Base-by-base conservation (phyloP, 345 rosid genomes). In the Rhodamnia rubescens region DNA sequence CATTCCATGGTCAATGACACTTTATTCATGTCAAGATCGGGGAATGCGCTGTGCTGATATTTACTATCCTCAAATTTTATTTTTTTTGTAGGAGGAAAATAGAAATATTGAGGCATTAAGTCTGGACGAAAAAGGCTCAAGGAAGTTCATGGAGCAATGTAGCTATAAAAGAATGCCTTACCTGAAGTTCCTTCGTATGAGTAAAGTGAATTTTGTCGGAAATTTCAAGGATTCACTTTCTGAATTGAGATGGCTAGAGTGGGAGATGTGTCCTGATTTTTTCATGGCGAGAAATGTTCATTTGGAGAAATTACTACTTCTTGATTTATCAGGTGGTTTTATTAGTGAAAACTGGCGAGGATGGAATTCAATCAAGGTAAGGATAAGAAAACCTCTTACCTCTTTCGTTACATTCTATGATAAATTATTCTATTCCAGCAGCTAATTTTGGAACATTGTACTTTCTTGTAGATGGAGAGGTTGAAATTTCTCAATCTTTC, bases 181-280 rank as follows among this genome's bases (percentile, higher is more conserved):
- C 36, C 29, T 58, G 7, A 58, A 58, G 69, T 58, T 58, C 36
- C 36, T 58, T 58, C 69, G 5, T n/a, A 8, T 1, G 69, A 58
- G 16, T 2, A 18, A 2, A 2, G 4, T 58, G 1, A 0, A 2
- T 5, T 13, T 58, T n/a, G 18, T 0, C n/a, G 32, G 8, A n/a
- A 8, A 13, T 58, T 5, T 58, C 0, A 3, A n/a, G 11, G 69
- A 32, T n/a, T 58, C 69, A 58, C 4, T 58, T n/a, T 27, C 4
- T 26, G 9, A 58, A 12, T 58, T 58, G 11, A 58, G 36, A 58
- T 58, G 69, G 69, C 9, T 58, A 58, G 11, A 26, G 18, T n/a
- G 69, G 69, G 8, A n/a, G 69, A 13, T 7, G 1, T 58, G 69
- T 58, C 8, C 1, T 0, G 1, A 5, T 1, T 11, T 8, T n/a